These are phyloP conservation scores for Aspergillus sclerotialis DNA, from an alignment of 2,329 filamentous ascomycete genomes.

Conservation along the genomic window DNA sequence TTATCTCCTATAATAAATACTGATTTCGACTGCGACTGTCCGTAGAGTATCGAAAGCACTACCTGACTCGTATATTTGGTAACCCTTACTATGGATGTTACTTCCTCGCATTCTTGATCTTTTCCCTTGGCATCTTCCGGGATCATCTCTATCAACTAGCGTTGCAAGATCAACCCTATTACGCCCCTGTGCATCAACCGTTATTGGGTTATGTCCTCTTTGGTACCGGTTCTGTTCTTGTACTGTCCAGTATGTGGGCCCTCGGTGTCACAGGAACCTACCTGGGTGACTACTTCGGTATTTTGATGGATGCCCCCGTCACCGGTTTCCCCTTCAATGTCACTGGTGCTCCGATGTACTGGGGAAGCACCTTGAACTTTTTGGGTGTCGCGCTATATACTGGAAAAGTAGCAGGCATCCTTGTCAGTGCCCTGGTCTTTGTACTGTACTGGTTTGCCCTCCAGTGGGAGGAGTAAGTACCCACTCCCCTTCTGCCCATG, in stretches of 20 bases:
- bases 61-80: slow-evolving; percentile 82
- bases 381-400: slow-evolving; percentile 77
- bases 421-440: slow-evolving; percentile 69
- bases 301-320: slow-evolving; percentile 91
- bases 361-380: slow-evolving; percentile 88
- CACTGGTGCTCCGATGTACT: slow-evolving; percentile 90
- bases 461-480: slow-evolving; percentile 67
- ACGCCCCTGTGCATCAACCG: slow-evolving; percentile 61
- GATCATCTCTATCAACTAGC: slow-evolving; percentile 83
- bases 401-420: slow-evolving; percentile 77
- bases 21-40: slow-evolving; percentile 8
- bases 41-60: slow-evolving; percentile 82
- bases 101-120: slow-evolving; percentile 79
- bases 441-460: slow-evolving; percentile 74
- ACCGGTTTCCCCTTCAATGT: slow-evolving; percentile 95
- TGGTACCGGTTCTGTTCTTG: slow-evolving; percentile 70
- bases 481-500: slow-evolving; percentile 3
- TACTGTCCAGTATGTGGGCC: slow-evolving; percentile 82
- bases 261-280: slow-evolving; percentile 94
- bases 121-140: slow-evolving; percentile 81
- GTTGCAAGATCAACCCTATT: slow-evolving; percentile 66
- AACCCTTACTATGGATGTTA: slow-evolving; percentile 79
- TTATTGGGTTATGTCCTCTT: slow-evolving; percentile 66
- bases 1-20: slow-evolving; percentile 5
- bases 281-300: slow-evolving; percentile 96